These are phyloP conservation scores for Aspergillus novoparasiticus DNA, from an alignment of 2,329 filamentous ascomycete species.

Conservation along the genomic window DNA sequence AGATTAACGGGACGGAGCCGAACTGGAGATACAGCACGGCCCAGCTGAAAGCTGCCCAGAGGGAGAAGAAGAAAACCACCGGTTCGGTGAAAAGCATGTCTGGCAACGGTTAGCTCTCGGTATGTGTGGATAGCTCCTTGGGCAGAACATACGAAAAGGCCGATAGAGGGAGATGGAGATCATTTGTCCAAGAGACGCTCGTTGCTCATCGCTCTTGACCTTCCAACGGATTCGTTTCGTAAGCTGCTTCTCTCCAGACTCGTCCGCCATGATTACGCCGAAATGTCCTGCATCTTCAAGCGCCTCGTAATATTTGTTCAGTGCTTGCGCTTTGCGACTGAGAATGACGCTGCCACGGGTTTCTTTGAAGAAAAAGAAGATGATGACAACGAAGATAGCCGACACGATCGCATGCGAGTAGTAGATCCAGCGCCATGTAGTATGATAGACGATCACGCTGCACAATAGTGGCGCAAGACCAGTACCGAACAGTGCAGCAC, in stretches of 20 bases:
- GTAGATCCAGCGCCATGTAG: slow-evolving; percentile 83
- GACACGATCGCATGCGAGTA: slow-evolving; percentile 79
- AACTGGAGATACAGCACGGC: slow-evolving; percentile 86
- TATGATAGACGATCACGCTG: slow-evolving; percentile 67
- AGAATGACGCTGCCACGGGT: slow-evolving; percentile 80
- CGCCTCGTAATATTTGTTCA: slow-evolving; percentile 79
- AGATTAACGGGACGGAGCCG: slow-evolving; percentile 77
- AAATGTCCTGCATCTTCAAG: slow-evolving; percentile 67
- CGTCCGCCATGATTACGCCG: slow-evolving; percentile 53
- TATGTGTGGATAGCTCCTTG: background rate
- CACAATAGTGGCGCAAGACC: slow-evolving; percentile 75
- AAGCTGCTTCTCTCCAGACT: slow-evolving; percentile 29
- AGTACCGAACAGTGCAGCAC: slow-evolving; percentile 74
- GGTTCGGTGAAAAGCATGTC: slow-evolving; percentile 64
- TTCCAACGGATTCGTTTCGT: slow-evolving; percentile 72
- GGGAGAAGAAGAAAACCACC: slow-evolving; percentile 72
- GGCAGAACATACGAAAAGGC: slow-evolving; percentile 65
- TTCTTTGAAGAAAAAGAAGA: slow-evolving; percentile 75
- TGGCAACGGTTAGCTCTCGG: slow-evolving; percentile 17
- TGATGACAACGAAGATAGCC: slow-evolving; percentile 62
- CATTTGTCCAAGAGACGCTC: slow-evolving; percentile 68
- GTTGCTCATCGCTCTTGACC: slow-evolving; percentile 76
- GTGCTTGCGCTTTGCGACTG: slow-evolving; percentile 68
- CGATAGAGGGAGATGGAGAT: slow-evolving; percentile 73
- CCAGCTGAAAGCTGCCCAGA: slow-evolving; percentile 92